Conservation (phyloP, 202 grass and related monocot species). For the Eragrostis tef region DNA sequence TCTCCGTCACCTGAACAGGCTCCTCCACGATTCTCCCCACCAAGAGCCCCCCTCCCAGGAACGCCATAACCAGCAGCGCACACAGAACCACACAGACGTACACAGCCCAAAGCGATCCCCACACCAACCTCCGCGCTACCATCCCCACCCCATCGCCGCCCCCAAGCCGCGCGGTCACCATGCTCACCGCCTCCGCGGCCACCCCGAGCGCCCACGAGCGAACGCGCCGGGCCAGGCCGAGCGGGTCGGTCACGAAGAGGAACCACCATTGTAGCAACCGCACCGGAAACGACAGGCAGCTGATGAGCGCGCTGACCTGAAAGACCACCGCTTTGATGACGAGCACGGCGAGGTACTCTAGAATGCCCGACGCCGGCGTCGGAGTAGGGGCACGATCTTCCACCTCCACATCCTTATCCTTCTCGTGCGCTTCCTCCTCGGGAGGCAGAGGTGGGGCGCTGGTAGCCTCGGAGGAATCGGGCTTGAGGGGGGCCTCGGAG, state of each 20-base stretch:
- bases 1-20: slow-evolving; percentile 69
- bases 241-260: slow-evolving; percentile 61
- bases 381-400: neutral
- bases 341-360: slow-evolving; percentile 56
- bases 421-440: slow-evolving; percentile 21
- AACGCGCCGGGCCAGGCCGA: slow-evolving; percentile 49
- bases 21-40: slow-evolving; percentile 61
- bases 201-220: slow-evolving; percentile 40
- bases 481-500: slow-evolving; percentile 32
- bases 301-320: slow-evolving; percentile 63
- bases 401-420: slow-evolving; percentile 10
- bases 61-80: slow-evolving; percentile 64
- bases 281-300: slow-evolving; percentile 62
- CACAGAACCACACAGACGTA: slow-evolving; percentile 69
- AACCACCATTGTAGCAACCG: slow-evolving; percentile 65
- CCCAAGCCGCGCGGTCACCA: slow-evolving; percentile 45
- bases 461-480: slow-evolving; percentile 36
- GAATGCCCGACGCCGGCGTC: slow-evolving; percentile 12
- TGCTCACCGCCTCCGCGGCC: slow-evolving; percentile 41
- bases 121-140: slow-evolving; percentile 55
- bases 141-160: slow-evolving; percentile 41
- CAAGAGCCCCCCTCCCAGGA: slow-evolving; percentile 64
- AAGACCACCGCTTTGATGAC: slow-evolving; percentile 70
- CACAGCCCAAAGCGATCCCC: slow-evolving; percentile 72
- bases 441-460: slow-evolving; percentile 3